Base-by-base conservation (phyloP, 331 rosid species). In the Stylosanthes scabra region DNA sequence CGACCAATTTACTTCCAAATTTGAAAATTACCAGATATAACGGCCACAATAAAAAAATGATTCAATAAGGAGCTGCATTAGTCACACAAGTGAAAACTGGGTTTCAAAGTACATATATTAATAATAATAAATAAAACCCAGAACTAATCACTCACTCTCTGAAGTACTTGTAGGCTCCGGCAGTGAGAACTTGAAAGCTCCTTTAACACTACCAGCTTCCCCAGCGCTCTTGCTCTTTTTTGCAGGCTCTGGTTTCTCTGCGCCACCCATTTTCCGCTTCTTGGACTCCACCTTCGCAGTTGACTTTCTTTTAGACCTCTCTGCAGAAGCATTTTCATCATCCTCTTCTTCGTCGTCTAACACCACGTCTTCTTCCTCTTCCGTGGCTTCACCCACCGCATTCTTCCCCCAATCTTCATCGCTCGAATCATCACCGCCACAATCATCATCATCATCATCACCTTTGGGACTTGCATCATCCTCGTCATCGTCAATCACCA, bases 351-450 rank as follows among this genome's bases (percentile, higher is more conserved):
- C 90, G 0, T 83, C 86, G 25, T 79, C 89, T 69, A 83, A 45
- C 16, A 86, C 91, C 83, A 82, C 60, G 77, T 81, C 84, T 57
- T 87, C 89, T n/a, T 83, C 91, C 28, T 71, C 82, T 16, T 28
- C 89, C 34, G 16, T 82, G 28, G 63, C 74, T 70, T 79, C 85
- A 31, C 70, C 73, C 16, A 28, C 91, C 65, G 47, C 86, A 80
- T 79, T 86, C 69, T 88, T 86, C 47, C 81, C 93, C 97, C 99
- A 95, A 68, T 95, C 99, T 54, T 91, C 93, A 50, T 90, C 97
- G 3, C 80, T 78, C 4, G 92, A 90, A 81, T 91, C 99, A 72
- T 88, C 93, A 27, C 29, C 86, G 39, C 4, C 78, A n/a, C 55
- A 82, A 12, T 14, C 68, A 50, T 3, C 62, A 71, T 84, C 90